Percentiles rank a stretch among this genome's conserved stretches.
Conservation (phyloP, 2,329 filamentous ascomycete genomes). For the Verticillium tricorpus region DNA sequence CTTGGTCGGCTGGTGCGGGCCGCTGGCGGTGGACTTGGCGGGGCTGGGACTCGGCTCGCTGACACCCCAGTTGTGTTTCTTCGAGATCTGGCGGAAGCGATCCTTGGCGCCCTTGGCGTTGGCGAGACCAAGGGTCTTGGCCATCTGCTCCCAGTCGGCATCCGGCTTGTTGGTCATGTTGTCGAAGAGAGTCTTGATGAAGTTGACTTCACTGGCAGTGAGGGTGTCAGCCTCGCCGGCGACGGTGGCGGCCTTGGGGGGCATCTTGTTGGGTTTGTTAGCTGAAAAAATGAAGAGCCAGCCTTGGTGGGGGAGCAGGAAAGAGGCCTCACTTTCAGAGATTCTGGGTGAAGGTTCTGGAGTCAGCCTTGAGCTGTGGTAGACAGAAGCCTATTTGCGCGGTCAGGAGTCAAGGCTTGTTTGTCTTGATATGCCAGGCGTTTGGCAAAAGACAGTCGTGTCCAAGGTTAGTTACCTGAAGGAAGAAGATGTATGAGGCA, state of each 20-base stretch:
- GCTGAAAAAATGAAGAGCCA: too few species aligned
- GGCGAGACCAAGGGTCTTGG: slow-evolving; percentile 24
- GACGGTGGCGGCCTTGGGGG: neutral
- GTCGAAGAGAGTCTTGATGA: slow-evolving; percentile 36
- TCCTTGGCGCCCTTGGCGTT: slow-evolving; percentile 36
- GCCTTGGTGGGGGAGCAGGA: neutral
- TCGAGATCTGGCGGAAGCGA: slow-evolving; percentile 34
- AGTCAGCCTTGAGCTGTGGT: too few species aligned
- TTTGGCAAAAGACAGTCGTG: too few species aligned
- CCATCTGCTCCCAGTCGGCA: slow-evolving; percentile 36
- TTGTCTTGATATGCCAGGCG: too few species aligned
- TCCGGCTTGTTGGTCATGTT: slow-evolving; percentile 35
- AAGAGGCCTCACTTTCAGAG: neutral
- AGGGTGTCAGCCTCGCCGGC: slow-evolving; percentile 18
- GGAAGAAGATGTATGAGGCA: too few species aligned
- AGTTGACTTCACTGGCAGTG: slow-evolving; percentile 29
- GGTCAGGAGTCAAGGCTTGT: too few species aligned
- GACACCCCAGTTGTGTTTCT: slow-evolving; percentile 34
- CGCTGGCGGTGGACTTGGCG: slow-evolving; percentile 20
- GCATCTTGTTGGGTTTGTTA: neutral
- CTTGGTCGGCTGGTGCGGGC: slow-evolving; percentile 16
- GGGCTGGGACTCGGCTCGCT: slow-evolving; percentile 16
- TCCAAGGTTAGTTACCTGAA: too few species aligned
- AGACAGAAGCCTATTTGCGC: too few species aligned
- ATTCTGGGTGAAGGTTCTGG: neutral